Evolutionary conservation across 1,139 yeast species (phyloP).

Genomic region (Yamadazyma buinensis): DNA sequence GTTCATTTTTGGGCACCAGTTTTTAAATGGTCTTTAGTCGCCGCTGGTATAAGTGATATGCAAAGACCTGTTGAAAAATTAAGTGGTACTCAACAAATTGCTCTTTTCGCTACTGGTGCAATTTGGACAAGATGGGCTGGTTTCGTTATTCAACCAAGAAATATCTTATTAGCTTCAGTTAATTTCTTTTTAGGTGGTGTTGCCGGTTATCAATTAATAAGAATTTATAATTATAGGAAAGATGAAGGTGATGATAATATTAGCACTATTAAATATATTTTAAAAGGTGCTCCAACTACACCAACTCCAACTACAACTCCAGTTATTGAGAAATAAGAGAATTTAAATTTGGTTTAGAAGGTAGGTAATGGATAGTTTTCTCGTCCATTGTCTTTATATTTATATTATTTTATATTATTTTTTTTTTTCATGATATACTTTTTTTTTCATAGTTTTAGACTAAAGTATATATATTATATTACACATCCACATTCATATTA

Average conservation of each 20-base stretch:
- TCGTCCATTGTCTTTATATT: too few relatives aligned
- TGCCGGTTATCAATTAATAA: constrained; percentile 76
- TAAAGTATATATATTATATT: too few relatives aligned
- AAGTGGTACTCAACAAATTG: constrained; percentile 88
- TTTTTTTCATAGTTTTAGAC: too few relatives aligned
- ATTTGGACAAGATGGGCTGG: constrained; percentile 99
- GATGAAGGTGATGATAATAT: constrained; percentile 44
- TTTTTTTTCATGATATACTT: not conserved
- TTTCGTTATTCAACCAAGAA: constrained; percentile 85
- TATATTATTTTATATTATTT: not conserved
- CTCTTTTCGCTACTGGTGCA: constrained; percentile 85
- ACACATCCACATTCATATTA: too few relatives aligned
- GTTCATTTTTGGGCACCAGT: constrained; percentile 89
- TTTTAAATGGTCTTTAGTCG: constrained; percentile 77
- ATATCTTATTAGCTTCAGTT: constrained; percentile 83
- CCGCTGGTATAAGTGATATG: constrained; percentile 86
- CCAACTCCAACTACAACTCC: too few relatives aligned
- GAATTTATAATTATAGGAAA: constrained; percentile 65
- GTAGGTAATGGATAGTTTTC: too few relatives aligned
- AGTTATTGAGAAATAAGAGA: too few relatives aligned
- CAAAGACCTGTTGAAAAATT: constrained; percentile 89
- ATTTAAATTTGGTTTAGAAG: too few relatives aligned
- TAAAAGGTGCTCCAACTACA: constrained; percentile 35
- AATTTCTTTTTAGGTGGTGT: constrained; percentile 91
- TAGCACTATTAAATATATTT: constrained; percentile 56